These are phyloP conservation scores for Stephanodiscus triporus DNA, from an alignment of 108 stramenopile genomes.

Conservation along the genomic window DNA sequence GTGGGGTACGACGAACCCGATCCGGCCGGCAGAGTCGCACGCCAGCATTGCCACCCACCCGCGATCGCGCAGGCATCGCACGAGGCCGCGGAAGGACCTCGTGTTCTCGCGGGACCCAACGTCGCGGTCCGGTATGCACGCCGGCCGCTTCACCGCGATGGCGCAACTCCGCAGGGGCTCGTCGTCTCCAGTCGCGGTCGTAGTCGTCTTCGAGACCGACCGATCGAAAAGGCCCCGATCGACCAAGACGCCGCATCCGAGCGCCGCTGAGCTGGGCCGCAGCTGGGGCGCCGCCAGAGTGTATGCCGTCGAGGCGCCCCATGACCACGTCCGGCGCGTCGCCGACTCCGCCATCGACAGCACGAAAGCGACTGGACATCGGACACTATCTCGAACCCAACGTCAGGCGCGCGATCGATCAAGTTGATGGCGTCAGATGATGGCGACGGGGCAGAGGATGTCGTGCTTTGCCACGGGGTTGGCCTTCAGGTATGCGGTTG, in stretches of 20 bases:
- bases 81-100: slow-evolving; percentile 53
- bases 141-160: slow-evolving; percentile 64
- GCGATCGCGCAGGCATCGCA: slow-evolving; percentile 44
- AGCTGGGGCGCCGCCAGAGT: slow-evolving; percentile 76
- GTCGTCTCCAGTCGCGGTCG: not conserved
- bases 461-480: slow-evolving; percentile 48
- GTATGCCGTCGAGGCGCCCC: slow-evolving; percentile 71
- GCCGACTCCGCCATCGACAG: slow-evolving; percentile 33
- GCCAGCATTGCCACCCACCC: slow-evolving; percentile 61
- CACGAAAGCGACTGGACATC: slow-evolving; percentile 27
- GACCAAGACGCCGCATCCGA: slow-evolving; percentile 29
- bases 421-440: slow-evolving; percentile 17
- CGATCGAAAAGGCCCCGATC: slow-evolving; percentile 43
- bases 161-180: slow-evolving; percentile 43
- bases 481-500: slow-evolving; percentile 39
- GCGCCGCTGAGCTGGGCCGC: slow-evolving; percentile 55
- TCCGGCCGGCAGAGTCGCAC: slow-evolving; percentile 65
- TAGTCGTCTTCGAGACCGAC: slow-evolving; percentile 36
- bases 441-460: slow-evolving; percentile 39
- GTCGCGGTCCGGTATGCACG: slow-evolving; percentile 20
- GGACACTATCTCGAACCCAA: not conserved
- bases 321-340: too few relatives aligned
- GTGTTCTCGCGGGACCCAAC: slow-evolving; percentile 58
- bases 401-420: too few relatives aligned
- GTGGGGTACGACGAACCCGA: slow-evolving; percentile 65